Base-by-base conservation (phyloP, 2,329 filamentous ascomycete species). In the Sporothrix globosa region DNA sequence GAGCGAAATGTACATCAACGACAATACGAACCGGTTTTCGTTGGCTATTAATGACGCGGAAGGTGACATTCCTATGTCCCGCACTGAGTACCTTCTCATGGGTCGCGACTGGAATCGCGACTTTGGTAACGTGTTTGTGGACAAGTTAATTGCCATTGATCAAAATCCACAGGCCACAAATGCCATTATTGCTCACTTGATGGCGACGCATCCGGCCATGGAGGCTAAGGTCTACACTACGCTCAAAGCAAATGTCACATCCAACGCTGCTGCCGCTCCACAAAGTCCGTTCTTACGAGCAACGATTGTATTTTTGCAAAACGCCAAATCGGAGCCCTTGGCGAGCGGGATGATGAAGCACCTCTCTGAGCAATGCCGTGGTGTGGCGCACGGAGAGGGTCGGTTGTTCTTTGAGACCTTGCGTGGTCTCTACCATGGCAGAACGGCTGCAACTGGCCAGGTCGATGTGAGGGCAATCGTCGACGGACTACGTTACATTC, bases 71-170 rank as follows among this genome's bases (percentile, higher is more conserved):
- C 74, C 74, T 7, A 73, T 77, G 70, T 73, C 73, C 2, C 61
- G 39, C 30, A 1, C 14, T 1, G 76, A 77, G 70, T 67, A 69
- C 19, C 7, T 24, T 5, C 41, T 74, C 4, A 53, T 76, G 48
- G 71, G 73, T 1, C 75, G 76, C 3, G 66, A 74, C 60, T 76
- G 74, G 75, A 68, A 73, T n/a, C 39, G 70, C 34, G 70, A 75
- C 56, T 46, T 61, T 19, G 74, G 76, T 68, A 87, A 85, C 73
- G 80, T 88, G n/a, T 87, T 91, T 68, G 77, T 90, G 30, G 87
- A 89, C 76, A 92, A 91, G 76, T 82, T 93, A 34, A 82, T 93
- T 39, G 81, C 82, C 24, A 82, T 91, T 65, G 85, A 90, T 73
- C 86, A 90, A 75, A 88, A 88, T 69, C 78, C 79, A 0, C 73